phyloP scores from a whole-genome alignment of 2,329 filamentous ascomycete genomes.

The Hypoxylon sp. region DNA sequence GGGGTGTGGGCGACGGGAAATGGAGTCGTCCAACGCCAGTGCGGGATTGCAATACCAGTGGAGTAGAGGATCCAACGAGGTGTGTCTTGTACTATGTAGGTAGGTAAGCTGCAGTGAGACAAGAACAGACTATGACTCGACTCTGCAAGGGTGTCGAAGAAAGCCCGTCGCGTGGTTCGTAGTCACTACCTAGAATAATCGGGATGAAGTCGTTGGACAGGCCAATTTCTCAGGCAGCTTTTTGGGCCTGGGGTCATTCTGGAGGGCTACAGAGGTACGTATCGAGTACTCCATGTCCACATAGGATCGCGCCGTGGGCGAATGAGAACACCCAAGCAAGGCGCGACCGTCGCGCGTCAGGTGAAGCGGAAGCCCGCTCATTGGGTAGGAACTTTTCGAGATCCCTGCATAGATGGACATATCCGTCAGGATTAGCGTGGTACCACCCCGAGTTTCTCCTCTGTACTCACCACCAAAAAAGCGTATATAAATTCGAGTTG shows the following conservation, averaged over 20 bases:
- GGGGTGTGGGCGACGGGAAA: slow-evolving; percentile 35
- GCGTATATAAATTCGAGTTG: slow-evolving; percentile 24
- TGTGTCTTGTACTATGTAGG: slow-evolving; percentile 23
- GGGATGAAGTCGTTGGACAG: slow-evolving; percentile 9
- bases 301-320: slow-evolving; percentile 24
- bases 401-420: slow-evolving; percentile 38
- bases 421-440: slow-evolving; percentile 26
- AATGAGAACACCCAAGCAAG: slow-evolving; percentile 41
- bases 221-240: slow-evolving; percentile 19
- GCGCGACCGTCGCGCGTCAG: slow-evolving; percentile 42
- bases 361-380: slow-evolving; percentile 44
- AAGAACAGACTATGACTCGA: slow-evolving; percentile 38
- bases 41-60: slow-evolving; percentile 38
- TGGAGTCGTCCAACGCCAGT: slow-evolving; percentile 23
- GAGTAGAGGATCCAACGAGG: slow-evolving; percentile 26
- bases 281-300: slow-evolving; percentile 28
- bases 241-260: slow-evolving; percentile 6
- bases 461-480: slow-evolving; percentile 29
- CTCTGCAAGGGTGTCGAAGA: slow-evolving; percentile 23
- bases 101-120: slow-evolving; percentile 34
- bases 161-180: slow-evolving; percentile 5
- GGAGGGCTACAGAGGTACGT: slow-evolving; percentile 19
- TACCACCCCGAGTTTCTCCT: slow-evolving; percentile 35
- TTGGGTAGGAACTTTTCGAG: slow-evolving; percentile 41
- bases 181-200: slow-evolving; percentile 8